Percentiles rank a stretch among this genome's conserved stretches.
These are phyloP conservation scores for Sisymbrium altissimum DNA, from an alignment of 345 rosid genomes.

Conservation along the genomic window DNA sequence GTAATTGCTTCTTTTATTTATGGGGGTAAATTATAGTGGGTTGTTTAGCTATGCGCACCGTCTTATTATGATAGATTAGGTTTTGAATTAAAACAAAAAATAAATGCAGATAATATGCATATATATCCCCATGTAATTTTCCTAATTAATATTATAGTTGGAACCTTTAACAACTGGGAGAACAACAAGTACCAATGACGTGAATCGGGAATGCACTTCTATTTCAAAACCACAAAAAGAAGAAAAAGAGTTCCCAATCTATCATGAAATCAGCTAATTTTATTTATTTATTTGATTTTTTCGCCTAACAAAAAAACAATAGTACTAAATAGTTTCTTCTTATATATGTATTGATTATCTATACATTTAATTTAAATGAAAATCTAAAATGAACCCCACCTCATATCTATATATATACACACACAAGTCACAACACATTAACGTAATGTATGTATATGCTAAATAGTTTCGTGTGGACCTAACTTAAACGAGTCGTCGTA, in stretches of 20 bases:
- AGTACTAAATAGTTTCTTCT: not conserved
- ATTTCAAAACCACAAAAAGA: not conserved
- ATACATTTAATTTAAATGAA: no score
- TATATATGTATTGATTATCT: not conserved
- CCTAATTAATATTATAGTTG: not conserved
- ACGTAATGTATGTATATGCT: constrained; percentile 4
- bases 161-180: not conserved
- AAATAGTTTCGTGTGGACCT: constrained; percentile 22
- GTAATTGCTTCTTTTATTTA: not conserved
- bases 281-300: not conserved
- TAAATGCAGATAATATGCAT: not conserved
- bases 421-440: not conserved
- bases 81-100: not conserved
- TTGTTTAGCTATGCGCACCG: not conserved
- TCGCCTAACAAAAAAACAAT: not conserved
- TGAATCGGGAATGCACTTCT: constrained; percentile 2
- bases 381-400: not conserved
- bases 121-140: not conserved
- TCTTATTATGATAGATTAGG: not conserved
- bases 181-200: not conserved
- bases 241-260: not conserved
- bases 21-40: no score
- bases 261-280: not conserved
- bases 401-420: constrained; percentile 27
- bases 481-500: constrained; percentile 25